phyloP scores from a whole-genome alignment of 1,284 basidiomycete genomes.

The Vanrija sp. region DNA sequence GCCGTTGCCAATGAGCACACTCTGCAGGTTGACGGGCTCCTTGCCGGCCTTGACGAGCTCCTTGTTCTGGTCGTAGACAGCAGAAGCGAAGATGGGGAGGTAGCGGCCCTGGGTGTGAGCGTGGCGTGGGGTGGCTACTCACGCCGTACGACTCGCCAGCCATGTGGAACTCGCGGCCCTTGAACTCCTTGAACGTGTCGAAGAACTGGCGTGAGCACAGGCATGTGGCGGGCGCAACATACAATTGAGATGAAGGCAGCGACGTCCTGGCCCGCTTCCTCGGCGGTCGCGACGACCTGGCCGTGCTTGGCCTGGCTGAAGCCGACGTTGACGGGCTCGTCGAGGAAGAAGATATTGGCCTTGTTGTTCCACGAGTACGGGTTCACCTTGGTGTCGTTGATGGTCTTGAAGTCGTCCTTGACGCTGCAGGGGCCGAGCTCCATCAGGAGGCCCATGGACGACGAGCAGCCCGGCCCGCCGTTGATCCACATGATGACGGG shows the following conservation, averaged over 20 bases:
- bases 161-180: conserved; percentile 62
- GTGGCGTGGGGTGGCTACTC: too few relatives aligned
- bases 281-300: conserved; percentile 58
- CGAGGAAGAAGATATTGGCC: conserved; percentile 46
- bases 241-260: conserved; percentile 64
- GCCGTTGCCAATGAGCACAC: conserved; percentile 72
- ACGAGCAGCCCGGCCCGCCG: conserved; percentile 50
- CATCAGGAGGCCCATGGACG: conserved; percentile 53
- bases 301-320: conserved; percentile 66
- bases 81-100: conserved; percentile 73
- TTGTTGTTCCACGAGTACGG: conserved; percentile 53
- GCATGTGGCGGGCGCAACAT: conserved; percentile 3
- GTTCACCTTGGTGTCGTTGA: conserved; percentile 49
- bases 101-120: conserved; percentile 57
- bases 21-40: conserved; percentile 71
- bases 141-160: conserved; percentile 57
- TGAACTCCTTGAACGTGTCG: conserved; percentile 63
- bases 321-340: conserved; percentile 60
- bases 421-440: conserved; percentile 53
- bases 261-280: conserved; percentile 68
- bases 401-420: conserved; percentile 32
- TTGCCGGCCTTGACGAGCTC: conserved; percentile 57
- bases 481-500: conserved; percentile 51
- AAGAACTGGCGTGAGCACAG: conserved; percentile 54
- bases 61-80: conserved; percentile 73